These are phyloP conservation scores for Gossypium ekmanianum DNA, from an alignment of 345 rosid genomes.

Conservation along the genomic window DNA sequence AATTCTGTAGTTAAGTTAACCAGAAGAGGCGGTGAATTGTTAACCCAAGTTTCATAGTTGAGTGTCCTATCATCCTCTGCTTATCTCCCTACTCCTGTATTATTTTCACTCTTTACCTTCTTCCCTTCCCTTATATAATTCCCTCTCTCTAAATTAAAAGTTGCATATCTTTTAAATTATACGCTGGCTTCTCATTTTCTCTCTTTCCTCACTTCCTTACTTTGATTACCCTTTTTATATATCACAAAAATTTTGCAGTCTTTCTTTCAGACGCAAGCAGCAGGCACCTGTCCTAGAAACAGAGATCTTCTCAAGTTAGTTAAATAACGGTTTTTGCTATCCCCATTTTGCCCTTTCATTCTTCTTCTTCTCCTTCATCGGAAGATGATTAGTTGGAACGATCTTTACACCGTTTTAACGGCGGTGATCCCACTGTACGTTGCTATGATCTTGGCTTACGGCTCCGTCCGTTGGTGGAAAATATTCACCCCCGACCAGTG, in stretches of 20 bases:
- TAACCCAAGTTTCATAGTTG: conserved; percentile 17
- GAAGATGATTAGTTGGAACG: conserved; percentile 67
- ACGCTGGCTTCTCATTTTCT: not conserved
- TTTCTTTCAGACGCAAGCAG: not conserved
- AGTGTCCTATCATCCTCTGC: not conserved
- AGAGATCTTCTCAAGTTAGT: conserved; percentile 15
- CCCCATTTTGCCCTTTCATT: conserved; percentile 26
- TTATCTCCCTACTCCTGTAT: not conserved
- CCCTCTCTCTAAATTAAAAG: not conserved
- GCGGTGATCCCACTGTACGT: conserved; percentile 89
- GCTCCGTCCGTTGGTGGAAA: conserved; percentile 98
- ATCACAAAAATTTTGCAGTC: not conserved
- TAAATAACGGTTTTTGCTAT: conserved; percentile 35
- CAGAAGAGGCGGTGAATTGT: conserved; percentile 17
- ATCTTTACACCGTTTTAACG: conserved; percentile 81
- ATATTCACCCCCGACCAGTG: conserved; percentile 92
- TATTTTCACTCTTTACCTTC: not conserved
- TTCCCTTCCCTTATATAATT: not conserved
- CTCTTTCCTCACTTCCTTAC: not conserved
- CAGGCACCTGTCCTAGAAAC: conserved; percentile 2
- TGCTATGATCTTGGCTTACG: conserved; percentile 91
- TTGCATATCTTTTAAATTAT: not conserved
- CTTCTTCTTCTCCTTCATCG: not conserved
- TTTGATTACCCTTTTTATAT: not conserved
- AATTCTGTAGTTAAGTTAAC: conserved; percentile 21